Evolutionary conservation across 805 yeast genomes (phyloP).

Genomic region (Candida sanyiensis): DNA sequence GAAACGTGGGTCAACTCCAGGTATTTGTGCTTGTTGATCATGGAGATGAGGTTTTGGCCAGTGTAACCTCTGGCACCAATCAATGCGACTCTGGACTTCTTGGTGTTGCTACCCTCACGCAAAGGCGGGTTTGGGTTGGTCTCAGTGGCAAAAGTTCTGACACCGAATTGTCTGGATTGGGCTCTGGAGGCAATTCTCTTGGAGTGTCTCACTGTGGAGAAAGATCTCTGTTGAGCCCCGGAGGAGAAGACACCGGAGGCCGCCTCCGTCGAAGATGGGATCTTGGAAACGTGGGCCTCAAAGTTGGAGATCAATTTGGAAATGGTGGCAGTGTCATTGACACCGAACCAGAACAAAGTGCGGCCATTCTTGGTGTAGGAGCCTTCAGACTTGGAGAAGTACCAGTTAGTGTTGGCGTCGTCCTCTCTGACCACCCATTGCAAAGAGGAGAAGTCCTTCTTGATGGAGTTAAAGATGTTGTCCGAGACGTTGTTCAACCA

Average conservation of each 20-base stretch:
- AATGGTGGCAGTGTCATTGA: constrained; percentile 55
- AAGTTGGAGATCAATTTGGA: constrained; percentile 58
- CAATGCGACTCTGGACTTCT: constrained; percentile 73
- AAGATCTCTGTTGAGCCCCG: constrained; percentile 39
- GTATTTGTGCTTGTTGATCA: constrained; percentile 83
- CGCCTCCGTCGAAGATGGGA: constrained; percentile 28
- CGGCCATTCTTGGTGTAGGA: constrained; percentile 86
- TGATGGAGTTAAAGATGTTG: constrained; percentile 79
- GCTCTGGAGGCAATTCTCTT: constrained; percentile 27
- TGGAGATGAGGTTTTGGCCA: constrained; percentile 84
- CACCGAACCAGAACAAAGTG: constrained; percentile 93
- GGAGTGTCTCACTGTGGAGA: constrained; percentile 23
- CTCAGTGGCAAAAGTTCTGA: constrained; percentile 31
- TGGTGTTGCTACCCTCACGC: constrained; percentile 53
- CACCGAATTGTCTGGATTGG: constrained; percentile 21
- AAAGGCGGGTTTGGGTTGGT: constrained; percentile 70
- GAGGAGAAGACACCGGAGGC: constrained; percentile 40
- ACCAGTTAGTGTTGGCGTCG: constrained; percentile 88
- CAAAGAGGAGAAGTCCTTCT: constrained; percentile 63
- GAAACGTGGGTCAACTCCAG: constrained; percentile 90
- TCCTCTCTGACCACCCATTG: constrained; percentile 91
- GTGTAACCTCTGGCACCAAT: constrained; percentile 99
- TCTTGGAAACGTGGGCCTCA: constrained; percentile 30
- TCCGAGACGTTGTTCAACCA: constrained; percentile 98
- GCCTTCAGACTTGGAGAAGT: constrained; percentile 88